Evolutionary conservation across 495 filamentous ascomycete genomes (phyloP), one percentile per base, ranked within the genome.

Genomic region (Bacidia rubella): DNA sequence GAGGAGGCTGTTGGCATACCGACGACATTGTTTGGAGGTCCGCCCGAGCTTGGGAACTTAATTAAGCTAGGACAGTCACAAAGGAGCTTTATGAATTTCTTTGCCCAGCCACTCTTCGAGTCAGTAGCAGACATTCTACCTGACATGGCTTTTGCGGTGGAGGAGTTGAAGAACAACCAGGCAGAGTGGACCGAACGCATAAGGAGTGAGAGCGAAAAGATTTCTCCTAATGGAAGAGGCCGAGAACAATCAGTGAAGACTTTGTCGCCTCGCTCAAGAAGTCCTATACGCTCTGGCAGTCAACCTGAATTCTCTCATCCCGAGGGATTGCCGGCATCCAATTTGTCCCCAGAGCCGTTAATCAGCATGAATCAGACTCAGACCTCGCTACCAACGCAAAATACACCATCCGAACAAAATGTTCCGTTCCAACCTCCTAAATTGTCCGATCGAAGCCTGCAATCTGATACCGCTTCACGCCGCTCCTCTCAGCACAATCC

Each of bases 1-100:
- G 92, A 98, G 67, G 74, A 68, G 47, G 87, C 93, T 62, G 76
- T 96, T 12, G 78, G 81, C 7, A 93, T 97, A 61, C 77, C 82
- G 44, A 87, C 90, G 1, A 86, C 90, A 21, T 74, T 97, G 1
- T 85, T 93, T 59, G 83, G 80, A 47, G 80, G 87, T 1, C 82
- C 83, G 11, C 90, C 92, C 7, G 84, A 87, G 56, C 76, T 86
- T 46, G 88, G 90, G 49, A 83, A 87, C 49, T 59, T 88, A 9
- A 74, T 80, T 63, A 88, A 90, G 40, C 75, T 96, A n/a, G 83
- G 81, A 48, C 82, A 82, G 27, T 83, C 87, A 11, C 93, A 98
- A 67, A 84, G 94, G 58, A 81, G 84, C 25, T 98, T 98, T 69
- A 95, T 98, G 85, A 92, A 84, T 51, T 76, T 95, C 54, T 97